These are phyloP conservation scores for Eucommia ulmoides DNA, from an alignment of 257 asterid genomes.

Conservation along the genomic window DNA sequence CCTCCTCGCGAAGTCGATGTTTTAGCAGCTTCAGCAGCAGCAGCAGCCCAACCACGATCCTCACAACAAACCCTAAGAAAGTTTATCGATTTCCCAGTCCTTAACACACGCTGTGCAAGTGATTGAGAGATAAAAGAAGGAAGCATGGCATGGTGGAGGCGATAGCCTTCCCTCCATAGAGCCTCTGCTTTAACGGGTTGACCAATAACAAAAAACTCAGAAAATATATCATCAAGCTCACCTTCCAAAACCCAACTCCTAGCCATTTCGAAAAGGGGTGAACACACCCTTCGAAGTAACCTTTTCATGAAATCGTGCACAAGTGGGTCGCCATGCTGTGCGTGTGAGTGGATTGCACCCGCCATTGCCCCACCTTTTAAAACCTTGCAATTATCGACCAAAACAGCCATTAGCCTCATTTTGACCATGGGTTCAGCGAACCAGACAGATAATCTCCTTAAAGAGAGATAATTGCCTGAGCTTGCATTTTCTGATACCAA, in stretches of 20 bases:
- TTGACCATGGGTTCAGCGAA: constrained; percentile 92
- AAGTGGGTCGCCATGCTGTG: constrained; percentile 96
- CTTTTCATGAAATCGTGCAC: constrained; percentile 88
- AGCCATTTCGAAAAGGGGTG: constrained; percentile 99
- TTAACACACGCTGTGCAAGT: constrained; percentile 81
- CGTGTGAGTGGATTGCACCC: constrained; percentile 95
- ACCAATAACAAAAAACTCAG: constrained; percentile 83
- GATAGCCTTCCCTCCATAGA: constrained; percentile 97
- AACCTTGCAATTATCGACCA: constrained; percentile 87
- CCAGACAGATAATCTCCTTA: constrained; percentile 92
- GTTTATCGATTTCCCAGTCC: constrained; percentile 96
- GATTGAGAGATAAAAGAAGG: constrained; percentile 85
- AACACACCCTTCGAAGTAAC: constrained; percentile 79
- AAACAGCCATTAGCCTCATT: constrained; percentile 98
- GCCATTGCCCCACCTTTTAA: constrained; percentile 99
- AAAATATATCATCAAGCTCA: constrained; percentile 88
- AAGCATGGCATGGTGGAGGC: constrained; percentile 81
- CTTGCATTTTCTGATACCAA: constrained; percentile 50
- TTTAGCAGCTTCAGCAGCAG: constrained; percentile 82
- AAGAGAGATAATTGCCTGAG: constrained; percentile 69
- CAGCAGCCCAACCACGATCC: constrained; percentile 95
- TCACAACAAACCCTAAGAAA: constrained; percentile 96
- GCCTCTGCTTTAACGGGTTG: constrained; percentile 95
- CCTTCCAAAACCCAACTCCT: constrained; percentile 99
- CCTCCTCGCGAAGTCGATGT: constrained; percentile 86